Evolutionary conservation across 225 moss, liverwort and hornwort genomes (phyloP), one percentile per base, ranked within the genome.

Genomic region (Polytrichum formosum): DNA sequence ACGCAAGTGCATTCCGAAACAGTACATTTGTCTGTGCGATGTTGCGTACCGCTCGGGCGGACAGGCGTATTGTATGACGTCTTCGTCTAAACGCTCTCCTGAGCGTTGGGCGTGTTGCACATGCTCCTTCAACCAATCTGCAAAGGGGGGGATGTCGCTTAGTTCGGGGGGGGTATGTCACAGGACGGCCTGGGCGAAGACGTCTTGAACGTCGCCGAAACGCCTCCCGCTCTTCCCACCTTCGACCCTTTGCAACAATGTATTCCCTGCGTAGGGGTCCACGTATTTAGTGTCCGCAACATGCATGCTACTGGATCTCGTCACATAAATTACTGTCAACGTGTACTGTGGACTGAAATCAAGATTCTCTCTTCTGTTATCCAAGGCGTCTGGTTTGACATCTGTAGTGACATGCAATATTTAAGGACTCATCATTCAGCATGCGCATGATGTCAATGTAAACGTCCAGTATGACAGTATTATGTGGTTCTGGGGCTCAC

Each of bases 1-100:
- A 23, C 63, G 63, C 63, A 63, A 63, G 21, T 63, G 63, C 63
- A 63, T 63, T 19, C 63, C 63, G 13, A 27, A 8, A n/a, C 18
- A 17, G 1, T 63, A 5, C 63, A 63, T 63, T 21, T 21, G 63
- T 19, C 63, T 17, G 26, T 63, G 63, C 4, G 63, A 21, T 17
- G 63, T 63, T 6, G 63, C 23, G 23, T 22, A 63, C 22, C 63
- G 63, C 63, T 63, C 63, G 5, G 63, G 63, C 16, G 26, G 63
- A 21, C 22, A 26, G 0, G 63, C 6, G 22, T 63, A 63, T 19
- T 63, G 63, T 63, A 22, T 16, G 23, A 63, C 63, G 17, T 66
- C 29, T 7, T 66, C 28, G 5, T 28, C 1, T 28, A 28, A 28
- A 28, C 28, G 28, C 28, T 28, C 28, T 28, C 28, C 28, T 28